Evolutionary conservation across 2,329 filamentous ascomycete genomes (phyloP).

Genomic region (Cercospora berteroae): DNA sequence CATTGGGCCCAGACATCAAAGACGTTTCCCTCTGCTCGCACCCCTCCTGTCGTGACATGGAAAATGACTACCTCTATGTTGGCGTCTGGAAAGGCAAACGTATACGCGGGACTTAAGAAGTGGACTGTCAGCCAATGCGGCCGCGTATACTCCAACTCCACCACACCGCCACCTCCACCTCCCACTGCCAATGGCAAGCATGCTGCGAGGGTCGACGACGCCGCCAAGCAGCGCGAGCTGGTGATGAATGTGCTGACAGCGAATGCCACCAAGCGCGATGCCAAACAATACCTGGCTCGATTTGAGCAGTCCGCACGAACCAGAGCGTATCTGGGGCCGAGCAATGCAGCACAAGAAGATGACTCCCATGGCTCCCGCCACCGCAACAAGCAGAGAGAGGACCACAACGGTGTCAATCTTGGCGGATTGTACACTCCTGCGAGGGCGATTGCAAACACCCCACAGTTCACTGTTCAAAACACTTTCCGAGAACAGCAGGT

Average conservation of each 20-base stretch:
- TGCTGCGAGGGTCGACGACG: constrained; percentile 25
- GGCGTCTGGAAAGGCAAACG: constrained; percentile 39
- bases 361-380: constrained; percentile 27
- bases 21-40: constrained; percentile 3
- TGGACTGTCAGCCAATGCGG: constrained; percentile 17
- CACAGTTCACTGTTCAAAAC: constrained; percentile 58
- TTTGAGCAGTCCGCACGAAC: constrained; percentile 56
- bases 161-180: not conserved
- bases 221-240: constrained; percentile 57
- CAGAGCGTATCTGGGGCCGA: constrained; percentile 39
- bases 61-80: constrained; percentile 40
- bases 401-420: constrained; percentile 57
- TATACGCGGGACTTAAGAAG: constrained; percentile 30
- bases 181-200: constrained; percentile 27
- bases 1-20: not conserved
- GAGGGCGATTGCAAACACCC: constrained; percentile 57
- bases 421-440: constrained; percentile 60
- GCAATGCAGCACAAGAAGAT: constrained; percentile 22
- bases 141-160: constrained; percentile 17
- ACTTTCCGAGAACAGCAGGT: constrained; percentile 38
- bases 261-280: constrained; percentile 88
- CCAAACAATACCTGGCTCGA: constrained; percentile 84
- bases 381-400: constrained; percentile 31
- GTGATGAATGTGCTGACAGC: constrained; percentile 83
- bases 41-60: constrained; percentile 27